Conservation (phyloP, 129 eudicot species). For the Lactuca sativa region DNA sequence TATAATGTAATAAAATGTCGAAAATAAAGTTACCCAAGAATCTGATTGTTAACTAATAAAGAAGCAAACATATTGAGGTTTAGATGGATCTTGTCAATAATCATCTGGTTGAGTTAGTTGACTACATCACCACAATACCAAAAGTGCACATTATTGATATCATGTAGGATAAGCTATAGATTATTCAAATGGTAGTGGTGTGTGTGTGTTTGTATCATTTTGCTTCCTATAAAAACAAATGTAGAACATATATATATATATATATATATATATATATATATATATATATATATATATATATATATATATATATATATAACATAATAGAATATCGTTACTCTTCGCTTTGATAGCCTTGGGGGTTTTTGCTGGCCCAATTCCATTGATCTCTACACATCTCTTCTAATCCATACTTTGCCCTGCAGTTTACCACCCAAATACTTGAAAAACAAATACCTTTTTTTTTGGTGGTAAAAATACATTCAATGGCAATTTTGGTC, state of each 20-base stretch:
- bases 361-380: constrained; percentile 96
- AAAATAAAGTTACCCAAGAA: no score
- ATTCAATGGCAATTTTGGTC: neutral
- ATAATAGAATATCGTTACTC: neutral
- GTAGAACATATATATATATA: no score
- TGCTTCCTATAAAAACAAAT: constrained; percentile 10
- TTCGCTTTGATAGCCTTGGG: constrained; percentile 62
- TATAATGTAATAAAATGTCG: no score
- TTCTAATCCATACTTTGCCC: constrained; percentile 79
- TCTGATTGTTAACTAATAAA: no score
- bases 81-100: no score
- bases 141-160: neutral
- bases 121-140: no score
- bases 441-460: neutral
- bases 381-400: constrained; percentile 95
- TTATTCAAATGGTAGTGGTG: neutral
- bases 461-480: neutral
- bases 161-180: neutral
- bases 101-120: no score
- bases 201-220: constrained; percentile 11
- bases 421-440: constrained; percentile 30
- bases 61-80: no score
- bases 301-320: no score
- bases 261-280: no score
- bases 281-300: no score